A percentile compares a stretch with the other conserved stretches of the same genome.
Evolutionary conservation across 2,329 filamentous ascomycete genomes (phyloP).

Genomic region (Graphilbum sp.): DNA sequence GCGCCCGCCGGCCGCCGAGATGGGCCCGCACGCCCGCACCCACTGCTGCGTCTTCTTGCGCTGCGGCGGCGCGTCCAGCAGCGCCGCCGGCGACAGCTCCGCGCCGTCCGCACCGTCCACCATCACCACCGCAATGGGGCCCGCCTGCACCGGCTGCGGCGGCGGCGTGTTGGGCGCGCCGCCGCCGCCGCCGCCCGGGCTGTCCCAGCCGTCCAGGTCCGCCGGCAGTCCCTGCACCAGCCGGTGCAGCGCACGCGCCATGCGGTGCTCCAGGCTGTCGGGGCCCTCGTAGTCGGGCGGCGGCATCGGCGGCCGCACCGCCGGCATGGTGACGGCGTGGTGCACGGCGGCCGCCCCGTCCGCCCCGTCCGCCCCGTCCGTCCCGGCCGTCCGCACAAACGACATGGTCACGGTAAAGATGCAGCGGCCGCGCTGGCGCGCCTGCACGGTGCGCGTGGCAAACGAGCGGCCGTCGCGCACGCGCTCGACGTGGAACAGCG

Average conservation of each 20-base stretch:
- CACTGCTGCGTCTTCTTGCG: constrained; percentile 56
- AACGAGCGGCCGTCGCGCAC: constrained; percentile 84
- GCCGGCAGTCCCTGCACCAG: constrained; percentile 15
- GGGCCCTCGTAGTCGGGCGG: constrained; percentile 23
- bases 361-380: constrained; percentile 38
- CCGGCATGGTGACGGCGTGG: constrained; percentile 8
- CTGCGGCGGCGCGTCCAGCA: constrained; percentile 36
- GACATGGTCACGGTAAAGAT: constrained; percentile 95
- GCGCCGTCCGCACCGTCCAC: background rate
- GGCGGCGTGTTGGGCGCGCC: constrained; percentile 4
- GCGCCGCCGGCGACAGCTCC: constrained; percentile 11
- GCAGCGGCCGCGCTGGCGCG: constrained; percentile 67
- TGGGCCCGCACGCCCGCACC: constrained; percentile 56
- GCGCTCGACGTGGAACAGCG: constrained; percentile 88
- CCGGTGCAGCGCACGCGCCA: constrained; percentile 22
- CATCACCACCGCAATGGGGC: constrained; percentile 22
- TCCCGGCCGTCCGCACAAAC: constrained; percentile 55
- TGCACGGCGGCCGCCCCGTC: constrained; percentile 27
- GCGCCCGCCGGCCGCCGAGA: constrained; percentile 56
- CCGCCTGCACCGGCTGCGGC: constrained; percentile 26
- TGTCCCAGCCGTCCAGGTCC: background rate
- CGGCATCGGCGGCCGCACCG: constrained; percentile 12
- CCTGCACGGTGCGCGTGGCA: constrained; percentile 89
- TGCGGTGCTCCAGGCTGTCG: constrained; percentile 23
- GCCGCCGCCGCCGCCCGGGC: background rate